phyloP scores from a whole-genome alignment of 257 asterid genomes.

The Fraxinus cuspidata region DNA sequence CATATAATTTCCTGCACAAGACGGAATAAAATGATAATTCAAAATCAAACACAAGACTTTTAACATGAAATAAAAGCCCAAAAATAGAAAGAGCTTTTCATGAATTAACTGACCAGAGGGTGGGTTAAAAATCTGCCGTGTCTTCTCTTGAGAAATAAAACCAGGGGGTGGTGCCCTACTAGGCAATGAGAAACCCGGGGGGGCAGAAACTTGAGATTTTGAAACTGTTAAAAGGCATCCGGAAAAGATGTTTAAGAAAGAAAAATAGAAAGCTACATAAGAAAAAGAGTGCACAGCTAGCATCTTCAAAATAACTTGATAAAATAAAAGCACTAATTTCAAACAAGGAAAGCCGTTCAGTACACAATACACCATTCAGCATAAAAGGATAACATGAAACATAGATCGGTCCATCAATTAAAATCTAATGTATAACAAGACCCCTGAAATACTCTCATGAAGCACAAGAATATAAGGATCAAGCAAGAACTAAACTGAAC shows the following conservation, averaged over 20 bases:
- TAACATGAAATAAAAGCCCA: background rate
- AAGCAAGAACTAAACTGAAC: background rate
- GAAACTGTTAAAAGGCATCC: conserved; percentile 51
- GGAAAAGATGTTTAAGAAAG: conserved; percentile 24
- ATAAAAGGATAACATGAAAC: background rate
- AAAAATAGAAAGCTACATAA: conserved; percentile 2
- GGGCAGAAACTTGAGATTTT: conserved; percentile 85
- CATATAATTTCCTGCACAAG: conserved; percentile 63
- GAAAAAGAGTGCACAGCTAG: background rate
- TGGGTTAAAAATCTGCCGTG: conserved; percentile 50
- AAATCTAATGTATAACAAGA: conserved; percentile 5
- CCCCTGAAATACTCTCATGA: background rate
- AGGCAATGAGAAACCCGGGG: conserved; percentile 90
- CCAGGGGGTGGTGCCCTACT: conserved; percentile 93
- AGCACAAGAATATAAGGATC: background rate
- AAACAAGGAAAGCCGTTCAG: background rate
- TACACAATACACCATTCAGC: background rate
- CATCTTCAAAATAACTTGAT: background rate
- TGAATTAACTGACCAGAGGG: conserved; percentile 52
- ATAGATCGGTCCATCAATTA: background rate
- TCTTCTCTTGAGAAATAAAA: conserved; percentile 70
- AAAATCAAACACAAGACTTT: background rate
- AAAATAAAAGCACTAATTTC: background rate
- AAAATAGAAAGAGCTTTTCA: background rate
- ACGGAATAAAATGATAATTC: conserved; percentile 8